Base-by-base conservation (phyloP, 1,139 yeast genomes). In the Geotrichum histeridarum region DNA sequence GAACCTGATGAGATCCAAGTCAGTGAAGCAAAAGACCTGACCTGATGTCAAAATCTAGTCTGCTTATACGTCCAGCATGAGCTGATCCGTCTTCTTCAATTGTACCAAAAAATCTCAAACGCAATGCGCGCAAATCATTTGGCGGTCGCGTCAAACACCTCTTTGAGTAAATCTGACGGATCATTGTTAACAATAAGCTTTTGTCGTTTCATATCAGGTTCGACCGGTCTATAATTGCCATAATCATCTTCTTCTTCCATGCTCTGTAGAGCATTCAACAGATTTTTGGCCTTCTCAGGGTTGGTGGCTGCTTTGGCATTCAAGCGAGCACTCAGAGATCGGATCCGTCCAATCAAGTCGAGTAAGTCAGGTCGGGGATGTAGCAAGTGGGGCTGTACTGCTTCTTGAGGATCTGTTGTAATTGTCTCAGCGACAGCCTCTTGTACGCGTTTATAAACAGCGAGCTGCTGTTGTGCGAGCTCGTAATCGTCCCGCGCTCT, bases 201-300 rank as follows among this genome's bases (percentile, higher is more conserved):
- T 30, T 51, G 54, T 8, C 54, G 45, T 33, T 51, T 51, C 11
- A 27, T 42, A 36, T 51, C 54, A 12, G 54, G 54, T 17, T 45
- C 39, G 6, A 42, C 32, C 17, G 9, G 31, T 2, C 15, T 17
- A 2, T n/a, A 27, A 8, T 3, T 27, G 8, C 32, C 46, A 7
- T 14, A 5, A 6, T 42, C 46, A 4, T 42, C 46, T 4, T 27
- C 36, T n/a, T 14, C 47, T 30, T 4, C 38, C 22, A 15, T 41
- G 31, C 38, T 42, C 27, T 48, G 27, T 18, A 17, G 14, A 4
- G 17, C 12, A 2, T 18, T 33, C n/a, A 48, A 22, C 2, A 48
- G 36, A 12, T 35, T 30, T 31, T 33, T 48, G 11, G 42, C 27
- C n/a, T 8, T 37, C 14, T 48, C 46, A 1, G 49, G 41, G 42